Evolutionary conservation across 1,139 yeast genomes (phyloP), one percentile per base, ranked within the genome.

Genomic region (Debaryomyces coudertii): DNA sequence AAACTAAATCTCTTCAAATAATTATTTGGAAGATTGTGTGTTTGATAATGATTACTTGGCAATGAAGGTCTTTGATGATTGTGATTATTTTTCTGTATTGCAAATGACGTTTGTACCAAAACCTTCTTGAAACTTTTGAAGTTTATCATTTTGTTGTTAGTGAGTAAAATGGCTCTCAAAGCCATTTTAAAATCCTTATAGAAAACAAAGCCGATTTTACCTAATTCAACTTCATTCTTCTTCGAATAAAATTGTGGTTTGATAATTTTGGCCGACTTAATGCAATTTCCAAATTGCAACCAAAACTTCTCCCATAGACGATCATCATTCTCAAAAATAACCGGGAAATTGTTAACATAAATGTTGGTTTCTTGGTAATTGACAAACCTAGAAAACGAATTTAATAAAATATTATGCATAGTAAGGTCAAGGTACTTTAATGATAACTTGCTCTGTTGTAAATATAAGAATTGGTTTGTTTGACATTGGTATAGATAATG

Each of bases 291-390:
- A 60, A 73, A 73, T 50, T 69, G 75, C 30, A 53, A 48, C 78
- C 79, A 73, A 55, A 73, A 73, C 24, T 48, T 30, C 43, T 62
- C 68, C 79, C 79, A 73, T 18, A 65, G 52, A 7, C 49, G 52
- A 55, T 73, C 78, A 49, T 73, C 58, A 50, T 73, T 71, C 24
- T 68, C 71, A 44, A 77, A 73, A 5, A 68, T 51, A 5, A 68
- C 56, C 0, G 85, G 77, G 31, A 82, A 63, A 53, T 80, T 79
- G 47, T 76, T 79, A 16, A 82, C 80, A 55, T 82, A 82, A 37
- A 82, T 68, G 56, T 82, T 82, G 2, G 86, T 79, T 54, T 80
- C 85, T 59, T 82, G 87, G 53, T 68, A 73, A 52, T 73, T 73
- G 36, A 61, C 53, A 39, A 53, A 53, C 46, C 58, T 56, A 43